A percentile compares a stretch with the other conserved stretches of the same genome.
Evolutionary conservation across 176 grass and related monocot species (phyloP).

Genomic region (Raddia guianensis): DNA sequence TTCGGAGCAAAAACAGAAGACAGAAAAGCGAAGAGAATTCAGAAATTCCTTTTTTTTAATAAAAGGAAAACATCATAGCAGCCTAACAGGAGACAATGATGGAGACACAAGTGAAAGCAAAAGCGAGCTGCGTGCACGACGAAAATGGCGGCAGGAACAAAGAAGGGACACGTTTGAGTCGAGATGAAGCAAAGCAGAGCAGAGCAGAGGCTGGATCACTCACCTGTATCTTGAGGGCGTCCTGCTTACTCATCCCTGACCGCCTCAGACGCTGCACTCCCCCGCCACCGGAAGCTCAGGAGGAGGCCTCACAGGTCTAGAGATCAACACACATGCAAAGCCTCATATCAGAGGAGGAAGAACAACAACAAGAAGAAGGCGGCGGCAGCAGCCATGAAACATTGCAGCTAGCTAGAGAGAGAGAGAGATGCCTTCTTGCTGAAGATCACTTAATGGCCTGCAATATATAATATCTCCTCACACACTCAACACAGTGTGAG

Average conservation of each 20-base stretch:
- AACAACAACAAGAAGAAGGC: conserved; percentile 1
- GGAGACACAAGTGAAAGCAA: conserved; percentile 40
- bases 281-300: conserved; percentile 27
- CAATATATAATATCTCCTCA: conserved; percentile 34
- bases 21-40: conserved; percentile 2
- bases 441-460: conserved; percentile 29
- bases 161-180: conserved; percentile 2
- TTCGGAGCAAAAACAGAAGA: conserved; percentile 20
- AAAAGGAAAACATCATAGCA: not conserved
- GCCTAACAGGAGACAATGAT: conserved; percentile 1
- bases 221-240: conserved; percentile 65
- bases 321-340: not conserved
- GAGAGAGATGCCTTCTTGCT: conserved; percentile 26
- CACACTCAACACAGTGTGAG: conserved; percentile 5
- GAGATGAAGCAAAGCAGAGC: conserved; percentile 25
- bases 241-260: conserved; percentile 63
- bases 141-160: conserved; percentile 34
- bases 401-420: not conserved
- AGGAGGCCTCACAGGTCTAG: conserved; percentile 51
- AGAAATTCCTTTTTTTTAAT: not conserved
- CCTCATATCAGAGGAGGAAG: conserved; percentile 52
- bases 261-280: conserved; percentile 20
- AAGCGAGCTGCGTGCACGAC: not conserved
- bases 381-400: not conserved
- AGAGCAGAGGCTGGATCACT: not conserved